Evolutionary conservation across 139 green algal species (phyloP), one percentile per base, ranked within the genome.

Genomic region (Chlamydomonas schloesseri): DNA sequence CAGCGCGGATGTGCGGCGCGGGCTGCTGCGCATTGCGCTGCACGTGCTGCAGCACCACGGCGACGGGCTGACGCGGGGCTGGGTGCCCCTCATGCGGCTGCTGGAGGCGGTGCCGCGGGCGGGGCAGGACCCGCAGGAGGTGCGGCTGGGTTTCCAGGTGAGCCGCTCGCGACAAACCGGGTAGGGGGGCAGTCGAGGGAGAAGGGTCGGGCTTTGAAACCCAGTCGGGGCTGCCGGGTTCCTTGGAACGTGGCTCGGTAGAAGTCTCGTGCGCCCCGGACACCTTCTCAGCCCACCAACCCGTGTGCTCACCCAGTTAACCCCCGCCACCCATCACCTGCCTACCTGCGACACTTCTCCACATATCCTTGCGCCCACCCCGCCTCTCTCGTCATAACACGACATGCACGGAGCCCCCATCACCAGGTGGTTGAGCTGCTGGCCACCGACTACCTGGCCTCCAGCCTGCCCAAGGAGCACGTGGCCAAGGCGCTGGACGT

Each of bases 41-140:
- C 91, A 93, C 60, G 92, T 97, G 53, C 78, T 98, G 83, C 95
- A 97, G 83, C 83, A 93, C 37, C 90, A 96, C 82, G 96, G 96
- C 17, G 95, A 98, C 55, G 80, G 72, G 26, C 89, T 98, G 10
- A 95, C 87, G 4, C 89, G 92, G 10, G 96, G 95, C 24, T 98
- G 96, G 96, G 91, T 92, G 71, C 95, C 95, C 21, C 81, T 98
- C 55, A 89, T 98, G 87, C 88, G 93, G n/a, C 89, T 98, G 75
- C 85, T 98, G 81, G 91, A 93, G 69, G 88, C 82, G 28, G 96
- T 97, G 64, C 94, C 95, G 4, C 68, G 81, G 64, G 82, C 88
- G 18, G 94, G 68, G 24, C 33, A 62, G 34, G 81, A 96, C 37
- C 71, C 87, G 1, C 89, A 85, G 18, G 84, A 89, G 23, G 91